These are phyloP conservation scores for Fennellomyces sp. DNA, from an alignment of 371 early-diverging fungal species.

Conservation along the genomic window DNA sequence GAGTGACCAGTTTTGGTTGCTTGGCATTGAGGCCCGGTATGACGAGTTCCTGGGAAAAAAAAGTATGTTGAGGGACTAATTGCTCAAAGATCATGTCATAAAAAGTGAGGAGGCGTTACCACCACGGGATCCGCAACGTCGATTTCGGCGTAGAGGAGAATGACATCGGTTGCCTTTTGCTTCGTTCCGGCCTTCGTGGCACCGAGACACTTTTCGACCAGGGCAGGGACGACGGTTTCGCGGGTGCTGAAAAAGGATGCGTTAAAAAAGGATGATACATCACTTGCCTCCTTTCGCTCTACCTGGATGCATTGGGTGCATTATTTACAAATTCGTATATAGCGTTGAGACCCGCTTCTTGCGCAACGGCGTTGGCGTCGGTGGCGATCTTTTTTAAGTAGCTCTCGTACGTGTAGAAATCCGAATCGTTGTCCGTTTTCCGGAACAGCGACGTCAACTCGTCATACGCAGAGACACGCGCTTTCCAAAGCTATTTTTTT, in stretches of 20 bases:
- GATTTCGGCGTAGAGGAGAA: constrained; percentile 86
- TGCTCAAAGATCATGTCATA: neutral
- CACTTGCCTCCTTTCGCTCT: constrained; percentile 15
- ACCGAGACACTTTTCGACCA: constrained; percentile 90
- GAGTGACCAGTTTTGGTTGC: constrained; percentile 89
- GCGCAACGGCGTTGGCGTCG: constrained; percentile 92
- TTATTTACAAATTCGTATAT: constrained; percentile 78
- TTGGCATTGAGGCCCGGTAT: constrained; percentile 82
- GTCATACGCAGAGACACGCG: constrained; percentile 86
- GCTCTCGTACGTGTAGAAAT: constrained; percentile 73
- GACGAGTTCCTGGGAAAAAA: constrained; percentile 65
- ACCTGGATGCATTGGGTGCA: constrained; percentile 80
- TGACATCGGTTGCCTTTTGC: constrained; percentile 75
- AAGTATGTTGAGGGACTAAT: neutral
- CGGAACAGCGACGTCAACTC: constrained; percentile 76
- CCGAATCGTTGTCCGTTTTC: constrained; percentile 61
- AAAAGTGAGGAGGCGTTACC: constrained; percentile 31
- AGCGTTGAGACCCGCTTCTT: constrained; percentile 84
- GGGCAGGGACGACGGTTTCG: constrained; percentile 72
- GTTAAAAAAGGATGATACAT: neutral
- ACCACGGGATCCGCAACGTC: constrained; percentile 85
- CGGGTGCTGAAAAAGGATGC: constrained; percentile 53
- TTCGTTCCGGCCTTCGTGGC: constrained; percentile 84
- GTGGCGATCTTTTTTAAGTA: constrained; percentile 77
- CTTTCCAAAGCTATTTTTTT: constrained; percentile 87